Percentiles rank a stretch among this genome's conserved stretches.
phyloP scores from a whole-genome alignment of 2,329 filamentous ascomycete genomes.

The Talaromyces verruculosus region DNA sequence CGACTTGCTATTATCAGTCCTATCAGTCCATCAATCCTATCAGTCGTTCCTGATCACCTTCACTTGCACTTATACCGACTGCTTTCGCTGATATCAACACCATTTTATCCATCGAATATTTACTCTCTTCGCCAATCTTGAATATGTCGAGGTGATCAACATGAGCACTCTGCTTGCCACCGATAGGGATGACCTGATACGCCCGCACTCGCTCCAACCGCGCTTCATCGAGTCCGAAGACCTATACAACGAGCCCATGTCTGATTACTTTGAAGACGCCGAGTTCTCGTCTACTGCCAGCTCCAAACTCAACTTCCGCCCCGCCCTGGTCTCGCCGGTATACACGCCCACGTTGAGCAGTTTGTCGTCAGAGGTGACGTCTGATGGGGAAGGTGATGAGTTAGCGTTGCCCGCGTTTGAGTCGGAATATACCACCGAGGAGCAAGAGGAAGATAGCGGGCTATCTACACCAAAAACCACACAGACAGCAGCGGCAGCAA shows the following conservation, averaged over 20 bases:
- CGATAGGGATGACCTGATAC: conserved; percentile 29
- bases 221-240: conserved; percentile 33
- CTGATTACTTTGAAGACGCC: conserved; percentile 29
- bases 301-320: conserved; percentile 40
- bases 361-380: conserved; percentile 36
- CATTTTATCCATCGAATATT: background rate
- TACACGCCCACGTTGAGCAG: conserved; percentile 41
- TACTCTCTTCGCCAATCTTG: background rate
- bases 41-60: too few species aligned
- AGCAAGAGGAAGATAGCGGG: conserved; percentile 1
- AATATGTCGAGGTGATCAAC: conserved; percentile 2
- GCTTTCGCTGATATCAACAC: background rate
- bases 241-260: conserved; percentile 31
- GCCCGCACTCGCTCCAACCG: conserved; percentile 32
- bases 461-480: conserved; percentile 1
- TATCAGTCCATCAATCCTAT: too few species aligned
- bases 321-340: conserved; percentile 32
- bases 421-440: conserved; percentile 31
- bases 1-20: too few species aligned
- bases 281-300: conserved; percentile 33
- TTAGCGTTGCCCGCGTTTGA: conserved; percentile 48
- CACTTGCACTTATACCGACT: too few species aligned
- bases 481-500: background rate
- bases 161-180: conserved; percentile 16
- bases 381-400: conserved; percentile 37